Evolutionary conservation across 345 rosid species (phyloP), one percentile per base, ranked within the genome.

Genomic region (Erodium maritimum): DNA sequence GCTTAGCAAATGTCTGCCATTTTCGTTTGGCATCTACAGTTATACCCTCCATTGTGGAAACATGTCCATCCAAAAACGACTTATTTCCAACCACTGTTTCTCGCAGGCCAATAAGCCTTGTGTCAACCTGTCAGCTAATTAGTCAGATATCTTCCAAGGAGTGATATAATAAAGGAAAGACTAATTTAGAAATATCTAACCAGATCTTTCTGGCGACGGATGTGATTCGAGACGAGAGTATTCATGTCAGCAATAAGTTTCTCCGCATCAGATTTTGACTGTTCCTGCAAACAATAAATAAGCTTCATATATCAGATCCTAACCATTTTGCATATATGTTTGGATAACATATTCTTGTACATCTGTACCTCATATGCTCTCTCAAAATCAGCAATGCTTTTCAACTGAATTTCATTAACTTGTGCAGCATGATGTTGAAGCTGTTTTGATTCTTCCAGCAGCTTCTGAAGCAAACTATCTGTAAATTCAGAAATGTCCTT

Each of bases 11-110:
- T 62, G 82, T 82, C 58, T 87, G 83, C 99, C 99, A 93, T 57
- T 93, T 93, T 60, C 99, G 77, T 72, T 93, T 93, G 19, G 97
- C 99, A 62, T 90, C 99, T 22, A 72, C 74, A 21, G 95, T 77
- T 11, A 83, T 62, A 20, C 75, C 76, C 50, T 85, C 84, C 71
- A 89, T 66, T 8, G 80, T 59, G 57, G 86, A 74, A 68, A 81
- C 80, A 33, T 85, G 95, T 37, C 77, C 74, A 51, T 83, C 95
- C 62, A 93, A 61, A 73, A 81, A 74, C 48, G 69, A 68, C 73
- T 76, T 87, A 80, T 79, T 90, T 62, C 80, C 74, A 37, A 61
- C 63, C 19, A 81, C 74, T 22, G 63, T 71, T 74, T 83, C 88
- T 79, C 74, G 78, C 4, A 93, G 63, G 65, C 68, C 72, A 61